phyloP scores from a whole-genome alignment of 768 basidiomycete species.

The Hericium alpestre region DNA sequence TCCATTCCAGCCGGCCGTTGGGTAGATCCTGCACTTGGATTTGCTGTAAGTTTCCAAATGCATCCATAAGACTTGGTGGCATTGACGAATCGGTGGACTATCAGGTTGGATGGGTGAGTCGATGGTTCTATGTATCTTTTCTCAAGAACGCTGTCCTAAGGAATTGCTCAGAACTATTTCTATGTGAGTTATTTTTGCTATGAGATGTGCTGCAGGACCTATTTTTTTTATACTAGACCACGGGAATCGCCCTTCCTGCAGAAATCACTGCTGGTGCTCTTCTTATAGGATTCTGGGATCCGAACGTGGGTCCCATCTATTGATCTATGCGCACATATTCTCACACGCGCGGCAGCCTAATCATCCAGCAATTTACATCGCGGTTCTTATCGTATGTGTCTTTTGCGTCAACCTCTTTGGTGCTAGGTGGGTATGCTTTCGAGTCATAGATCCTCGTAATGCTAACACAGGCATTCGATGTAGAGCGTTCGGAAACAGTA shows the following conservation, averaged over 20 bases:
- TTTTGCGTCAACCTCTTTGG: conserved; percentile 10
- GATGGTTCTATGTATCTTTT: neutral
- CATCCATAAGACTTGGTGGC: neutral
- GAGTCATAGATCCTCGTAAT: neutral
- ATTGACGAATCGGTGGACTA: neutral
- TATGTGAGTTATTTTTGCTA: conserved; percentile 2
- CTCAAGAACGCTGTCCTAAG: no score
- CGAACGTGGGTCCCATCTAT: conserved; percentile 1
- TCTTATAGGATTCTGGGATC: conserved; percentile 11
- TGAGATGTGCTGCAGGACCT: no score
- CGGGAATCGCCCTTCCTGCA: conserved; percentile 10
- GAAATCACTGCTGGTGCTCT: conserved; percentile 12
- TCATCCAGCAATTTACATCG: conserved; percentile 7
- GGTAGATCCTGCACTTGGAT: conserved; percentile 23
- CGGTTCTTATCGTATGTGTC: conserved; percentile 4
- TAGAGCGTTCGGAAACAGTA: conserved; percentile 11
- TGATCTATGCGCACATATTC: neutral
- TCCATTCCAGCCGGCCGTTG: conserved; percentile 19
- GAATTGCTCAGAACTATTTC: conserved; percentile 8
- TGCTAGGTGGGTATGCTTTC: neutral
- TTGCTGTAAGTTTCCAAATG: conserved; percentile 15
- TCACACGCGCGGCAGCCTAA: neutral
- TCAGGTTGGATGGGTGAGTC: conserved; percentile 13
- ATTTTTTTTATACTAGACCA: conserved; percentile 4
- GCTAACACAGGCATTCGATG: neutral